Conservation (phyloP, 257 asterid genomes). For the Rhazya stricta region DNA sequence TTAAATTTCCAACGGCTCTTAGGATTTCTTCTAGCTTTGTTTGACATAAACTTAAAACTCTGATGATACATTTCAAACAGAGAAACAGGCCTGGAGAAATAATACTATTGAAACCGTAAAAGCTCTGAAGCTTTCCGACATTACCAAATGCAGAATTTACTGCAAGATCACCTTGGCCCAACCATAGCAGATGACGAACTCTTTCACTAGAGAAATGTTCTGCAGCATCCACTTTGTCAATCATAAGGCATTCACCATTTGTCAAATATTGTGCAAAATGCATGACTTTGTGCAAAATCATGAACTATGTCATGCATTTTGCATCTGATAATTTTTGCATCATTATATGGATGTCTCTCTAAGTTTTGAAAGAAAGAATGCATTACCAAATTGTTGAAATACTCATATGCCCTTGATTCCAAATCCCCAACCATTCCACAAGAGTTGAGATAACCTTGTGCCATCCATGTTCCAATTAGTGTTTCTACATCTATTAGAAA, state of each 20-base stretch:
- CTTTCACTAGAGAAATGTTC: too few relatives aligned
- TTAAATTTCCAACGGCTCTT: neutral
- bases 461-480: slow-evolving; percentile 20
- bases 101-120: too few relatives aligned
- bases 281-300: slow-evolving; percentile 10
- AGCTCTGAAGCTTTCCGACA: too few relatives aligned
- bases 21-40: neutral
- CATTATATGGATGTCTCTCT: neutral
- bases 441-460: slow-evolving; percentile 13
- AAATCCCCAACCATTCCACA: neutral
- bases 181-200: too few relatives aligned
- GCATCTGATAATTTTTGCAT: neutral
- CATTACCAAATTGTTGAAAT: slow-evolving; percentile 12
- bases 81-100: too few relatives aligned
- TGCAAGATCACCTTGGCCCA: too few relatives aligned
- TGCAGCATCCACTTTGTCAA: too few relatives aligned
- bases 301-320: slow-evolving; percentile 17
- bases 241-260: too few relatives aligned
- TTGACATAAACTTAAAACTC: slow-evolving; percentile 8
- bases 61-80: neutral
- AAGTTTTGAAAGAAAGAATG: slow-evolving; percentile 20
- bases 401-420: slow-evolving; percentile 16
- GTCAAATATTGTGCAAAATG: too few relatives aligned
- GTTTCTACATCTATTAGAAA: slow-evolving; percentile 4
- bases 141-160: too few relatives aligned